Percentiles rank a stretch among this genome's conserved stretches.
These are phyloP conservation scores for Trichoderma koningiopsis DNA, from an alignment of 2,329 filamentous ascomycete genomes.

Conservation along the genomic window DNA sequence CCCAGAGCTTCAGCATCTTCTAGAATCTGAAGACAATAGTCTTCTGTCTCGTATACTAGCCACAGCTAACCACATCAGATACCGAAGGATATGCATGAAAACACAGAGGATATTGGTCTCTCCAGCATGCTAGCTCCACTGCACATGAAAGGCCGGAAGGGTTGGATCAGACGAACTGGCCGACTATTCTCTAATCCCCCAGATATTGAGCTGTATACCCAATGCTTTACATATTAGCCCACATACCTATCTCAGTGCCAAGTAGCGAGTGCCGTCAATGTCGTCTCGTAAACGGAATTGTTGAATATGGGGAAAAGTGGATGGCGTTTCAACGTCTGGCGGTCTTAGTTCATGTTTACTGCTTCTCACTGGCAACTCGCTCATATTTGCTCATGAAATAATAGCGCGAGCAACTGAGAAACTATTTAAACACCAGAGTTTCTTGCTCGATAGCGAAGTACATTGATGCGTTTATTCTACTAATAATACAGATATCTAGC, in stretches of 20 bases:
- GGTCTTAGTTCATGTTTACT: neutral
- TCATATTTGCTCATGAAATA: neutral
- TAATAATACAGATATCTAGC: neutral
- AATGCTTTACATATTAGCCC: neutral
- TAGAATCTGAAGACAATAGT: neutral
- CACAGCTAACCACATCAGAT: neutral
- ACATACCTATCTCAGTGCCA: neutral
- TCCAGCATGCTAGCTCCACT: neutral
- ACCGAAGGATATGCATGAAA: no score
- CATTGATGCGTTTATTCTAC: neutral
- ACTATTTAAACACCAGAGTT: neutral
- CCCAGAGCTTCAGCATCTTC: neutral
- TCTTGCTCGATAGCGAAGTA: neutral
- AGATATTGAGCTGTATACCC: neutral
- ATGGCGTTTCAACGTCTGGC: neutral
- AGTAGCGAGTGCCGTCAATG: neutral
- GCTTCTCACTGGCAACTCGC: neutral
- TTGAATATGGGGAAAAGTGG: neutral
- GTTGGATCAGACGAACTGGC: neutral
- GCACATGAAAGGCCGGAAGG: neutral
- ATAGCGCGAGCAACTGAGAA: neutral
- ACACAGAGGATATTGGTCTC: neutral
- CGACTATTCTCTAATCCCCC: neutral
- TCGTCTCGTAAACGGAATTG: neutral
- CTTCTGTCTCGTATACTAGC: neutral